Base-by-base conservation (phyloP, 371 early-diverging fungal genomes). In the Entomophthora muscae region DNA sequence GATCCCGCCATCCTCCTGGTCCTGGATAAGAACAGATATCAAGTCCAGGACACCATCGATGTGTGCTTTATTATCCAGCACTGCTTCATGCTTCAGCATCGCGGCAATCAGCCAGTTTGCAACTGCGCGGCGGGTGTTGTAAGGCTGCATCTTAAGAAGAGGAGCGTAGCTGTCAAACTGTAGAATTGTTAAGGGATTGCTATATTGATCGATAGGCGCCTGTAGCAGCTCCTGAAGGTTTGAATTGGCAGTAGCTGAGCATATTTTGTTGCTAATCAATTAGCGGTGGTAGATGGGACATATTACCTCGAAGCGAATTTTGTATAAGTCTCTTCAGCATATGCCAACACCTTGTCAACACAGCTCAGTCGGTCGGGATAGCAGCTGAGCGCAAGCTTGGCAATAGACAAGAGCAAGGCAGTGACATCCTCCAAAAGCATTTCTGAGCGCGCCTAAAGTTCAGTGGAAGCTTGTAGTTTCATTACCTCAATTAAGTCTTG, bases 331-430 rank as follows among this genome's bases (percentile, higher is more conserved):
- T 75, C 82, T 63, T 78, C 83, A 30, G 90, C 86, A 75, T 88
- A 93, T 1, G 80, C 84, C 27, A 95, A 76, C 52, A 97, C 87
- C 68, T 83, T 80, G 71, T 93, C 93, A 1, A 92, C 86, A 64
- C 92, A 86, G 33, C 82, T 86, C 27, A 89, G 68, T 29, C 81
- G 80, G 17, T 90, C 89, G 17, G 95, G 94, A 65, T 94, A 93
- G 70, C 95, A 93, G 56, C 90, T 87, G n/a, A 95, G 71, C 17
- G 93, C 85, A 55, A 97, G 70, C 61, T 92, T 89, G 63, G 83
- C 79, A 65, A 94, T 75, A 0, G 94, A 91, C 1, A 87, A 84
- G 32, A 91, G 73, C 32, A 97, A 74, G 0, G 93, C 88, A 26
- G 90, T 84, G 23, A 90, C 80, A 66, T 97, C 95, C 67, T 90